Percentiles rank a stretch among this genome's conserved stretches.
Evolutionary conservation across 2,329 filamentous ascomycete genomes (phyloP).

Genomic region (Colletotrichum sp.): DNA sequence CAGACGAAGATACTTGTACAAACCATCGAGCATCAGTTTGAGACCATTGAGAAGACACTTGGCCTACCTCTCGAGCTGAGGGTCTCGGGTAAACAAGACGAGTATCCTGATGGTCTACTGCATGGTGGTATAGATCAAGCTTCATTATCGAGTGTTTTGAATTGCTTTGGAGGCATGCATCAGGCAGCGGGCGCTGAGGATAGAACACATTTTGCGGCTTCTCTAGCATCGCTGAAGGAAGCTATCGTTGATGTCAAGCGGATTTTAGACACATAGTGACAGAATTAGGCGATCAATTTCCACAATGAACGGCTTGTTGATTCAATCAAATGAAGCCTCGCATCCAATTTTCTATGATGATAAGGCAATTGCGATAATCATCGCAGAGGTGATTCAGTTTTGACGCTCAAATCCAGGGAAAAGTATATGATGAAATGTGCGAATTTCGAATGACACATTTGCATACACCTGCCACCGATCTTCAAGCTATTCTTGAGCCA

Average conservation of each 20-base stretch:
- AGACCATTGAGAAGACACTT: neutral
- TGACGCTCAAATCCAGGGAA: neutral
- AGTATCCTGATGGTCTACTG: neutral
- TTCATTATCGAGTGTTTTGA: neutral
- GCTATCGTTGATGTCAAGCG: neutral
- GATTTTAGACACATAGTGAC: neutral
- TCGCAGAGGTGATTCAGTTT: neutral
- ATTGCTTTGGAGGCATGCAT: neutral
- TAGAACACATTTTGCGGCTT: neutral
- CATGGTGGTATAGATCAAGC: neutral
- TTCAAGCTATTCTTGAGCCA: neutral
- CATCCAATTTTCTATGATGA: neutral
- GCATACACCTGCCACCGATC: neutral
- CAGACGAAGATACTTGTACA: neutral
- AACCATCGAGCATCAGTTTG: neutral
- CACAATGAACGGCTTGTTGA: neutral
- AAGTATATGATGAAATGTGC: neutral
- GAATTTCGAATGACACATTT: neutral
- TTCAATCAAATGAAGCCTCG: neutral
- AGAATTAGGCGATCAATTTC: neutral
- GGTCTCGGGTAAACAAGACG: neutral
- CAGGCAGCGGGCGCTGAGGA: neutral
- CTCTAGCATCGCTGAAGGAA: neutral
- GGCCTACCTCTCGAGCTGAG: neutral
- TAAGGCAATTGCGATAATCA: neutral